Conservation (phyloP, 805 yeast species). For the Hanseniaspora occidentalis region DNA sequence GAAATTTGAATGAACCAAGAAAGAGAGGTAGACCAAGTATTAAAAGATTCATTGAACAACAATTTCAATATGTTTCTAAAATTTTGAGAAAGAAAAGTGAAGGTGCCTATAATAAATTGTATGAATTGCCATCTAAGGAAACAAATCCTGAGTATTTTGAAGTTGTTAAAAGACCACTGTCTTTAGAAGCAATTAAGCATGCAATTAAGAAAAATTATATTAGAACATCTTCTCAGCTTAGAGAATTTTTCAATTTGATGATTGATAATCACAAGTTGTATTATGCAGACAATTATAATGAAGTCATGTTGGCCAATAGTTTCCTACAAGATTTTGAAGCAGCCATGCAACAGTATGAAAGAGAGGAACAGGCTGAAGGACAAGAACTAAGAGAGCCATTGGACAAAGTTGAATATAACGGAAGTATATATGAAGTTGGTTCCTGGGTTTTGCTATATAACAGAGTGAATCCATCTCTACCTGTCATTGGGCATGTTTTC, state of each 20-base stretch:
- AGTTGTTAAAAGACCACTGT: constrained; percentile 44
- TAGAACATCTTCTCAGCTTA: constrained; percentile 58
- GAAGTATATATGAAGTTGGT: constrained; percentile 70
- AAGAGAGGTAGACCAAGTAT: constrained; percentile 88
- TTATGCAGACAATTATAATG: constrained; percentile 43
- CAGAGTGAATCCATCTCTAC: constrained; percentile 78
- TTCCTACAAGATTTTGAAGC: background rate
- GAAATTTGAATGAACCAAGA: constrained; percentile 11
- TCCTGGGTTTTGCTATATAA: constrained; percentile 89
- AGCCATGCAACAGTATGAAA: background rate
- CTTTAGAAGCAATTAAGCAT: constrained; percentile 62
- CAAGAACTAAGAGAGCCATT: constrained; percentile 52
- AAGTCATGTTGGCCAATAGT: constrained; percentile 18
- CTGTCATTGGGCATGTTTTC: constrained; percentile 89
- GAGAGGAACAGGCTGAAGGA: background rate
- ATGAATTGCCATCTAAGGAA: constrained; percentile 56
- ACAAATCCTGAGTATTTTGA: constrained; percentile 34
- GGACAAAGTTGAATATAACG: constrained; percentile 60
- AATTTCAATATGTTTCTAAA: constrained; percentile 79
- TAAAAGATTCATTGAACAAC: constrained; percentile 81
- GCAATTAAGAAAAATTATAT: constrained; percentile 80
- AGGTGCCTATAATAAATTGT: constrained; percentile 54
- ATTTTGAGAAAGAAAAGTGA: constrained; percentile 59
- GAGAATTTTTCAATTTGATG: constrained; percentile 65
- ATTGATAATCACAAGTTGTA: constrained; percentile 61